Evolutionary conservation across 768 basidiomycete genomes (phyloP), one percentile per base, ranked within the genome.

Genomic region (Jaapia argillacea): DNA sequence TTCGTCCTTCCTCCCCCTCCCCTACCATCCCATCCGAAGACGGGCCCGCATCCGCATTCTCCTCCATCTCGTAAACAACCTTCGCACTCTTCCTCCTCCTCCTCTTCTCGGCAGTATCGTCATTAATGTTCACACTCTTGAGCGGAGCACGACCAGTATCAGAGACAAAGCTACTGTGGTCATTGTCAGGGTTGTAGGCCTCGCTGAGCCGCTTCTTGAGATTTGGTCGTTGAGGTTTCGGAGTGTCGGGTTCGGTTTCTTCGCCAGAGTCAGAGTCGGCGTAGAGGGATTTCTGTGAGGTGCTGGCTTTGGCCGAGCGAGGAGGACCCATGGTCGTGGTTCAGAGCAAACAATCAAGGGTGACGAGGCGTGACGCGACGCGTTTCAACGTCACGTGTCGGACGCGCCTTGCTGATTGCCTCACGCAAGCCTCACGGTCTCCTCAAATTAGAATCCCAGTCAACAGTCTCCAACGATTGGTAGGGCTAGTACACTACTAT

Each of bases 61-160:
- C 81, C n/a, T 45, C 36, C n/a, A 4, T 46, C 51, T 23, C 47
- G 45, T 24, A 52, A 51, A 71, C 71, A 6, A 77, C 60, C 60
- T 81, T 87, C 20, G 74, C 77, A 55, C 84, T 89, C 69, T 86
- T 87, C 54, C 90, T 66, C 43, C 90, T 66, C 45, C 80, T 71
- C 40, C 89, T 74, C 59, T 89, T 90, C 68, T 93, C 90, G 0
- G 88, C 88, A 2, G 73, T 75, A 62, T 92, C 90, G 56, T 92
- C 89, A 60, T 92, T 93, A 35, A 78, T 62, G 49, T 64, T 70
- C 41, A 68, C 66, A 18, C 61, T 66, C 54, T 70, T 72, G 37
- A 58, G 50, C 7, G 58, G 56, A 6, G 48, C 48, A 23, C 60
- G 56, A 31, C 64, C 60, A 3, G 58, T 36, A 31, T 70, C 54